Base-by-base conservation (phyloP, 179 eudicot species). In the Silene coronaria region DNA sequence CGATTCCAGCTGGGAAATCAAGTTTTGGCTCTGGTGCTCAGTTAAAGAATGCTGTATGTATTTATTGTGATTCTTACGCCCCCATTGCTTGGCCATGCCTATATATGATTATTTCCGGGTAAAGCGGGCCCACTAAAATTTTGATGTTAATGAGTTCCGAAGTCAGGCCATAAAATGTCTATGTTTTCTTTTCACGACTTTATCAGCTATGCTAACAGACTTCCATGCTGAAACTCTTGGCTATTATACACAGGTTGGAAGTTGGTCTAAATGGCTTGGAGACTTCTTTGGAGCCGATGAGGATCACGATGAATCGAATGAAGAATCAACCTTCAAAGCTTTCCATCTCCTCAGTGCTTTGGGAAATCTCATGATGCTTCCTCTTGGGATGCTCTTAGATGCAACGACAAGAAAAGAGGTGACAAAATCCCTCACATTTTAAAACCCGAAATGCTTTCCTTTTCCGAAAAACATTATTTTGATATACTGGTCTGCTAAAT, bases 291-390 rank as follows among this genome's bases (percentile, higher is more conserved):
- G 91, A 75, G 78, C 84, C 67, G 94, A 88, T 26, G 90, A 87
- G 17, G 85, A 78, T 46, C 78, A 72, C 16, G 77, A 80, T 59
- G 70, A 76, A 57, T 74, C 81, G 26, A 78, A 71, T 5, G 78
- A 78, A 61, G 91, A 83, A 55, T 75, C 80, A 57, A 27, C 88
- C 27, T 90, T 86, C 75, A 90, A 87, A 77, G 84, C 91, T 19
- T 94, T 94, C 79, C 89, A 83, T 75, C 90, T 92, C 71, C 91
- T 94, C 28, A 86, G 87, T 76, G 94, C 97, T 30, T 76, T 94
- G 83, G 91, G 98, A 57, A 89, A 94, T 82, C 91, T 94, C 51
- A 90, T 94, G 97, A 94, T 90, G 98, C 97, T 94, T 72, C 98
- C 98, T 8, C 80, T 84, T 30, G 98, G 85, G 77, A 89, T 94